Percentiles rank a stretch among this genome's conserved stretches.
Evolutionary conservation across 2,329 filamentous ascomycete genomes (phyloP).

Genomic region (Aureobasidium sp.): DNA sequence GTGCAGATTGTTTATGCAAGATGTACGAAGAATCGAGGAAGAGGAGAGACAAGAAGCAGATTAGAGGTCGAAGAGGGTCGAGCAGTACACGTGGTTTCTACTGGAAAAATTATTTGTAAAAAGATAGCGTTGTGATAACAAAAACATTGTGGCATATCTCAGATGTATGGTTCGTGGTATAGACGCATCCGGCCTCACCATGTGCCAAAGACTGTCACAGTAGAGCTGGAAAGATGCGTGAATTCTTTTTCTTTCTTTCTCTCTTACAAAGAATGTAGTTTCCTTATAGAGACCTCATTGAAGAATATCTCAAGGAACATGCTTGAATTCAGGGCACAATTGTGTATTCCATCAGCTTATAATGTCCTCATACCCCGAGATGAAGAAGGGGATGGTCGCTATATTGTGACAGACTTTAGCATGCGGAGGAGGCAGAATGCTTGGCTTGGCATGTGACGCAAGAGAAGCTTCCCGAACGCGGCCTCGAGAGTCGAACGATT

Average conservation of each 20-base stretch:
- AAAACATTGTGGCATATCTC: not conserved
- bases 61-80: not conserved
- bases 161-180: not conserved
- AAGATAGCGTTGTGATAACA: no score
- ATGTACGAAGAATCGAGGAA: not conserved
- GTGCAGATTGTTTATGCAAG: not conserved
- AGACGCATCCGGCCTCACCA: not conserved
- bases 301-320: no score
- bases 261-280: no score
- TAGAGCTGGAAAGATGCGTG: no score
- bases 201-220: no score
- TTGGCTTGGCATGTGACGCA: conserved; percentile 5
- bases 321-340: no score
- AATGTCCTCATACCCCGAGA: no score
- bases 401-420: not conserved
- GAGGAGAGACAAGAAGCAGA: not conserved
- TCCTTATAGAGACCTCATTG: no score
- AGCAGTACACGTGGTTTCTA: not conserved
- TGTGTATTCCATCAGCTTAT: no score
- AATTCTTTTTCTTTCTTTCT: no score
- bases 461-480: conserved; percentile 4
- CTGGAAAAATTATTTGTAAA: no score
- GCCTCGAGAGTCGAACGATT: not conserved
- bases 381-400: no score
- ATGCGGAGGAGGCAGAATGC: not conserved